These are phyloP conservation scores for Fagus crenata DNA, from an alignment of 306 rosid genomes.

Conservation along the genomic window DNA sequence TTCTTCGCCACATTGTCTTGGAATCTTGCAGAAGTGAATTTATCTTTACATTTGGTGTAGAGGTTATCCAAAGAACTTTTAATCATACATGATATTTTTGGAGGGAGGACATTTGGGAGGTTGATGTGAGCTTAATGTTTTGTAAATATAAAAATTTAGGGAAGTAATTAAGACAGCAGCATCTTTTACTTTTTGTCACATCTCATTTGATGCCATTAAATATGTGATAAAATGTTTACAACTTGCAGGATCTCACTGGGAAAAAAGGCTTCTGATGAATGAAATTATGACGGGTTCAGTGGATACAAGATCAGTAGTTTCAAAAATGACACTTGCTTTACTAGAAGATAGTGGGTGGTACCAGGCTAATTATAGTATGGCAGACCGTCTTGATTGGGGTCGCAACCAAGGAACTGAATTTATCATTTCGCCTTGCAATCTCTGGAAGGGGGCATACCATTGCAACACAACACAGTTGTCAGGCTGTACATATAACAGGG, in stretches of 20 bases:
- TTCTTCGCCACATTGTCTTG: background rate
- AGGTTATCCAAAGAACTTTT: background rate
- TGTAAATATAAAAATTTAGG: background rate
- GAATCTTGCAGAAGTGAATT: background rate
- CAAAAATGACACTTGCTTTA: constrained; percentile 95
- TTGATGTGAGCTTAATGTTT: background rate
- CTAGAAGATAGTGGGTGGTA: constrained; percentile 99
- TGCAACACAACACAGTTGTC: constrained; percentile 92
- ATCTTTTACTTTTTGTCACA: background rate
- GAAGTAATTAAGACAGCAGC: background rate
- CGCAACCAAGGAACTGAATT: constrained; percentile 91
- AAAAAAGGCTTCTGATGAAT: constrained; percentile 95
- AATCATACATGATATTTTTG: background rate
- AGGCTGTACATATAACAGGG: constrained; percentile 96
- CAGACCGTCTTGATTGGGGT: constrained; percentile 98
- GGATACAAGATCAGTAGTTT: constrained; percentile 96
- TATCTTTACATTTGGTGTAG: background rate
- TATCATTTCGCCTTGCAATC: constrained; percentile 84
- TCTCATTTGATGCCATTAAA: background rate
- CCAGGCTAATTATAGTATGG: constrained; percentile 96
- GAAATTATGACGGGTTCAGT: constrained; percentile 99
- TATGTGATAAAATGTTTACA: constrained; percentile 18
- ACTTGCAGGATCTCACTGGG: constrained; percentile 93
- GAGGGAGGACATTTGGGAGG: background rate
- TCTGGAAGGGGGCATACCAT: constrained; percentile 95